Conservation (phyloP, 306 rosid species). For the Astragalus glycyphyllos region DNA sequence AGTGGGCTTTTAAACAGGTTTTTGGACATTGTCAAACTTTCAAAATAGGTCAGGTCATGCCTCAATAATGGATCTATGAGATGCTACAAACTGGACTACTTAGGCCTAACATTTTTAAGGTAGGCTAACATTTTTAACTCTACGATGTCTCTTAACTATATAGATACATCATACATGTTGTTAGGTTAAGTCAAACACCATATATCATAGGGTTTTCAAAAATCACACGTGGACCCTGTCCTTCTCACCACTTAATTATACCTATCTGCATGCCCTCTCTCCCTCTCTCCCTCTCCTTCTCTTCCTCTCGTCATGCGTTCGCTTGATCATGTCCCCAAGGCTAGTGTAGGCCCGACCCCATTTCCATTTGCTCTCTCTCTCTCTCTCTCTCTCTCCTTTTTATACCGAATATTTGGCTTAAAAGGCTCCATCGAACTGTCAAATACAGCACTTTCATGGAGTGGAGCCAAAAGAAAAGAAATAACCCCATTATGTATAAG, state of each 20-base stretch:
- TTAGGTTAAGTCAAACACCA: too few relatives aligned
- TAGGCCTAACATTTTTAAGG: too few relatives aligned
- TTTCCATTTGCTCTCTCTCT: constrained; percentile 28
- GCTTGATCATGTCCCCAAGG: constrained; percentile 2
- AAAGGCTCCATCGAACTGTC: constrained; percentile 60
- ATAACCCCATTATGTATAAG: constrained; percentile 47
- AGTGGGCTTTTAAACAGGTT: too few relatives aligned
- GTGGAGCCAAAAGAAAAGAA: constrained; percentile 49
- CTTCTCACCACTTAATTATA: constrained; percentile 55
- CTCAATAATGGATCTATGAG: too few relatives aligned
- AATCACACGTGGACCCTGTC: constrained; percentile 79
- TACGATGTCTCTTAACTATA: too few relatives aligned
- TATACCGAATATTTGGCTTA: constrained; percentile 47
- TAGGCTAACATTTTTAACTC: too few relatives aligned
- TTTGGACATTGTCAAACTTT: too few relatives aligned
- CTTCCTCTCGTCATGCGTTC: constrained; percentile 66
- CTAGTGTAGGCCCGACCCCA: constrained; percentile 54
- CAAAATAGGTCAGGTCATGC: too few relatives aligned
- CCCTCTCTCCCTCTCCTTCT: constrained; percentile 25
- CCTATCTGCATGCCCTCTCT: constrained; percentile 59
- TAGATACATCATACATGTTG: too few relatives aligned
- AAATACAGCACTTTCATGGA: constrained; percentile 62
- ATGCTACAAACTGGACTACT: too few relatives aligned
- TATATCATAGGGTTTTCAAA: too few relatives aligned
- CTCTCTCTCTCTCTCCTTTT: constrained; percentile 19